Evolutionary conservation across 768 basidiomycete genomes (phyloP), one percentile per base, ranked within the genome.

Genomic region (Lactarius akahatsu): DNA sequence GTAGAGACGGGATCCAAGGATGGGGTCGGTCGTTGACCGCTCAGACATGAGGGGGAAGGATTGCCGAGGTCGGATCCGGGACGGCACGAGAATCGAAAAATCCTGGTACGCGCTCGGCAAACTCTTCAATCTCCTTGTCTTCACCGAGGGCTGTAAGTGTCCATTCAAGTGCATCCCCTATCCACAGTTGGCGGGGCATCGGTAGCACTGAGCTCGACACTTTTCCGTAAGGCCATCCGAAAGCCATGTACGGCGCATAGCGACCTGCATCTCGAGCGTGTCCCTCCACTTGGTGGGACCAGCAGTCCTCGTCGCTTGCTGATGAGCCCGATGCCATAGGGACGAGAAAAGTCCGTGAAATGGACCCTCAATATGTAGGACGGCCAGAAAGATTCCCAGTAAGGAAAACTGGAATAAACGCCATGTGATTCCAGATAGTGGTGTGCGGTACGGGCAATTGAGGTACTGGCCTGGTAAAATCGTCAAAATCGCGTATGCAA

Each of bases 391-490:
- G 23, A 10, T 13, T 4, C 11, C 13, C 36, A 64, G 30, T 6
- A 43, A 20, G 26, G 36, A 54, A 28, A 65, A 2, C 20, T 34
- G 50, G 30, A 30, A 55, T 55, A 65, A n/a, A 9, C 36, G 34
- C 38, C 55, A 55, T 6, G 32, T 54, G 10, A 60, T 16, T 28
- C 52, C 41, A 30, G 64, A 55, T 1, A 65, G 16, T 10, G 61
- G 56, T 6, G 65, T 66, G 47, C 45, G 23, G 45, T 66, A 58
- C 0, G 62, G 56, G 36, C 30, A 58, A 28, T 63, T 54, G 47
- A 59, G 36, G n/a, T 47, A 18, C 28, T 28, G 28, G 28, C 28
- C 28, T 28, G 63, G 54, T 10, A 32, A 30, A 16, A 55, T 41
- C 26, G 40, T 56, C 54, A 43, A 64, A 28, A 47, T 58, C 15